Base-by-base conservation (phyloP, 805 yeast genomes). In the Metschnikowia borealis region DNA sequence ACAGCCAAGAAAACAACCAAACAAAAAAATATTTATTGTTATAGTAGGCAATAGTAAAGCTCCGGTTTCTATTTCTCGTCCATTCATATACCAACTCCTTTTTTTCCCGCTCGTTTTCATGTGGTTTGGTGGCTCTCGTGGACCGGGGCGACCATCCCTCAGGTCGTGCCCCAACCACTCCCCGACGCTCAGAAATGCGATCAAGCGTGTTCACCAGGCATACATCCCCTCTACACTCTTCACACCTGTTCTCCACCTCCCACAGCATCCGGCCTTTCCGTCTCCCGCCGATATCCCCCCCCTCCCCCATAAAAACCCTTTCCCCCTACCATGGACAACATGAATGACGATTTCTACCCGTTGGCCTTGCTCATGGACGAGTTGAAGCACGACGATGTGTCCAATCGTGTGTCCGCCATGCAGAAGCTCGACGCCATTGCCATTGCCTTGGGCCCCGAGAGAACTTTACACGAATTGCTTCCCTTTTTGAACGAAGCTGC, bases 361-460 rank as follows among this genome's bases (percentile, higher is more conserved):
- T 81, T 94, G 69, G 99, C 99, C 14, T 79, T 94, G 59, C 80
- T 94, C 53, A 90, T 94, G 89, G 99, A 95, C 67, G 99, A 95
- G 70, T 80, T 94, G 68, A 88, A 88, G 71, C 97, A 92, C 67
- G 99, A 94, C 65, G 99, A 94, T 65, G 92, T 92, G 37, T 81
- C 96, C 23, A 86, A 91, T 62, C 79, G 99, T 54, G 92, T 94
- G 20, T 89, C 85, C 57, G 98, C 98, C 40, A 91, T 94, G 96
- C 87, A 87, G 62, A 83, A 94, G 58, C 76, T 95, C 57, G 95
- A 91, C 59, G 92, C 97, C 33, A 92, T 94, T 63, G 96, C 98
- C 33, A 75, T 89, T 47, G 99, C 98, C 2, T 73, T 94, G 51
- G 99, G 99, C 7, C 91, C 94, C 6, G 96, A 89, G 66, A 81